phyloP scores from a whole-genome alignment of 2,329 filamentous ascomycete genomes.

The Calonectria leucothoes region DNA sequence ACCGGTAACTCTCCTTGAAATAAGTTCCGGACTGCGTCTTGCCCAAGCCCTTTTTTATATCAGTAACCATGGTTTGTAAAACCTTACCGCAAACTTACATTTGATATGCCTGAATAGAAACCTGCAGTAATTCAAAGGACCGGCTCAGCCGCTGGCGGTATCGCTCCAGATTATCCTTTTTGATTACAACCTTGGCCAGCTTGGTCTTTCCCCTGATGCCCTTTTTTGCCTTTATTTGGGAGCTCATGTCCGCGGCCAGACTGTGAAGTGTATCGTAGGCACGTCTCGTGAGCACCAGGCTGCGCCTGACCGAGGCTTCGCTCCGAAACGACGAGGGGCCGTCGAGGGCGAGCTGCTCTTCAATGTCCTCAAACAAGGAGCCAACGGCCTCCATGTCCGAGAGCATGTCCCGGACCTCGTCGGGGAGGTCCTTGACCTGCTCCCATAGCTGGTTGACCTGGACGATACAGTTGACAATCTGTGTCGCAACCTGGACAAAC shows the following conservation, averaged over 20 bases:
- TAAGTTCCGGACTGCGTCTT: slow-evolving; percentile 29
- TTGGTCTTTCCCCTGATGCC: slow-evolving; percentile 29
- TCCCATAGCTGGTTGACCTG: slow-evolving; percentile 40
- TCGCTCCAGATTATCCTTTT: slow-evolving; percentile 30
- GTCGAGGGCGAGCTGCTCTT: slow-evolving; percentile 26
- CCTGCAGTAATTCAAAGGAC: slow-evolving; percentile 27
- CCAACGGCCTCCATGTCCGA: slow-evolving; percentile 27
- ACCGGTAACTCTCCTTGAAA: slow-evolving; percentile 17
- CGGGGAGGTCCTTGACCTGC: slow-evolving; percentile 37
- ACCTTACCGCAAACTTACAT: slow-evolving; percentile 27
- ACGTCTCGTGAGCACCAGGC: slow-evolving; percentile 18
- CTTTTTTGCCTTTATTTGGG: slow-evolving; percentile 24
- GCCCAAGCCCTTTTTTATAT: slow-evolving; percentile 27
- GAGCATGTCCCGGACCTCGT: slow-evolving; percentile 35
- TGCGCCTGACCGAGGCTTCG: slow-evolving; percentile 4
- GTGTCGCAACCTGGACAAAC: slow-evolving; percentile 35
- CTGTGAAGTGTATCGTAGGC: slow-evolving; percentile 26
- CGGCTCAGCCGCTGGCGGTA: slow-evolving; percentile 29
- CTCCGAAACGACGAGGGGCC: slow-evolving; percentile 6
- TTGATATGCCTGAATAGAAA: slow-evolving; percentile 31
- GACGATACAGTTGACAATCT: slow-evolving; percentile 35
- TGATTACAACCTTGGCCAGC: slow-evolving; percentile 31
- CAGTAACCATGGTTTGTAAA: neutral
- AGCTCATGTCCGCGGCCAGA: slow-evolving; percentile 28
- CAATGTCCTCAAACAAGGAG: slow-evolving; percentile 28